phyloP scores from a whole-genome alignment of 306 rosid genomes.

The Inga oerstediana region DNA sequence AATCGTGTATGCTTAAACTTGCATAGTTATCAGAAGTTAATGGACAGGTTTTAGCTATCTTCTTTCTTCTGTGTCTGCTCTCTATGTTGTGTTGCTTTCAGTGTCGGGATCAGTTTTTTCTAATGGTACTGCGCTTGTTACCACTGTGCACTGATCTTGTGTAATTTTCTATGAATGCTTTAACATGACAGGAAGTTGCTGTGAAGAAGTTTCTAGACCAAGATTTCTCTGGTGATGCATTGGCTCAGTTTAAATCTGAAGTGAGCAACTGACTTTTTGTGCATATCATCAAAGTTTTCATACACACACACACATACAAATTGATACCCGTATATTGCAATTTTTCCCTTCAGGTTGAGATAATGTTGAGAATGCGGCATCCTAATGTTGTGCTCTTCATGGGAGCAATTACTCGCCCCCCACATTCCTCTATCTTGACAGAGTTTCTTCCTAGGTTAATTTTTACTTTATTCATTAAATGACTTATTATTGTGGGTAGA shows the following conservation, averaged over 20 bases:
- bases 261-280: constrained; percentile 52
- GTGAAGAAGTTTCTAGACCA: constrained; percentile 98
- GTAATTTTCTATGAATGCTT: constrained; percentile 34
- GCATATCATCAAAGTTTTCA: constrained; percentile 19
- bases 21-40: constrained; percentile 2
- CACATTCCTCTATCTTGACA: constrained; percentile 92
- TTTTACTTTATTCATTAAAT: constrained; percentile 25
- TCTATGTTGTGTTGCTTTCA: constrained; percentile 15
- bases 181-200: constrained; percentile 84
- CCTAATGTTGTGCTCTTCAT: constrained; percentile 99
- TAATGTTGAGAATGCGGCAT: constrained; percentile 96
- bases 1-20: constrained; percentile 6
- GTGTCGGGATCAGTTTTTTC: constrained; percentile 26
- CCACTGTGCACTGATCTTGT: constrained; percentile 15
- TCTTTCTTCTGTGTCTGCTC: neutral
- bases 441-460: constrained; percentile 94
- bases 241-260: constrained; percentile 90
- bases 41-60: constrained; percentile 4
- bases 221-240: constrained; percentile 94
- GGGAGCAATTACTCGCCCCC: constrained; percentile 97
- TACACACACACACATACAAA: neutral
- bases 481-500: constrained; percentile 21
- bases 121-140: constrained; percentile 15
- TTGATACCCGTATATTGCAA: constrained; percentile 28
- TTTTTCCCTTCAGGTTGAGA: constrained; percentile 72